Base-by-base conservation (phyloP, 2,329 filamentous ascomycete species). In the Fonsecaea erecta region DNA sequence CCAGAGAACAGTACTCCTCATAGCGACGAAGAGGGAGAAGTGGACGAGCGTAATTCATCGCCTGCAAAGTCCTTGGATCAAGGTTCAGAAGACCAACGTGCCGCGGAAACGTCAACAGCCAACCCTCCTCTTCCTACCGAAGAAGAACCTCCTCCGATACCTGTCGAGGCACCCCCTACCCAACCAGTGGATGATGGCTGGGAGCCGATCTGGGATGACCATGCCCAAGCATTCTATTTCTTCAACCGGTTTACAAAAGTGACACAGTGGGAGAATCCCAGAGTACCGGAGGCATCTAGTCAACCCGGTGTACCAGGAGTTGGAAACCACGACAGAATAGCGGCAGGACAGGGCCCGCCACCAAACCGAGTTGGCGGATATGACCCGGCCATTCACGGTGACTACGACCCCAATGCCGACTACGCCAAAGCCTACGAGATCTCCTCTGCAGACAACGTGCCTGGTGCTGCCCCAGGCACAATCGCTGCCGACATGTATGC, bases 351-450 rank as follows among this genome's bases (percentile, higher is more conserved):
- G 76, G 64, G 77, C 78, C 66, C 76, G 63, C 59, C 80, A 71
- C 52, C 73, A 32, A 65, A 71, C 35, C 71, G 79, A 61, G 68
- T 73, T 11, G 89, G 89, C 64, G 93, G 94, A 67, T 99, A 99
- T 80, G 97, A 98, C 75, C 95, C 95, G 1, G 91, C 92, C 26
- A 94, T 99, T 52, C 95, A 99, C 76, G 95, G 95, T 72, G 90
- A 93, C 80, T 99, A 97, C 81, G 95, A 99, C 74, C 93, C 93
- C 3, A 95, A 89, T 66, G 94, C 95, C n/a, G 91, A 93, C 81
- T 99, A 99, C 76, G 94, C 95, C 11, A 85, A 91, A 74, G 80
- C 82, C 52, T 76, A 83, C 52, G 77, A 80, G 66, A 73, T 77
- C 24, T 21, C 35, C 1, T 77, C 77, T 6, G 71, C 73, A 54